phyloP scores from a whole-genome alignment of 352 stramenopile genomes.

The Pythium rishiriense region DNA sequence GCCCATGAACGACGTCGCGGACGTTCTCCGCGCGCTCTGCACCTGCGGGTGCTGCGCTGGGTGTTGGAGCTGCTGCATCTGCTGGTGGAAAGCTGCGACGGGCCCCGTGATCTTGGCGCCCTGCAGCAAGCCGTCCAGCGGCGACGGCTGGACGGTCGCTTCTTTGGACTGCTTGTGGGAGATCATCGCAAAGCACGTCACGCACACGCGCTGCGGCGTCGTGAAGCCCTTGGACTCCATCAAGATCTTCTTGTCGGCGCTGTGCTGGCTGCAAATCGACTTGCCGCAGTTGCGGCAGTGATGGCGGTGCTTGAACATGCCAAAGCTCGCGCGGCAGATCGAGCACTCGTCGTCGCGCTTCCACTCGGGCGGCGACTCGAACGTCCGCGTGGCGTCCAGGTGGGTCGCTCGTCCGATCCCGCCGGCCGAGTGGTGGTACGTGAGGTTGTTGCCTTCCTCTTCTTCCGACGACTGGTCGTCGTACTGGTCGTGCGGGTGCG shows the following conservation, averaged over 20 bases:
- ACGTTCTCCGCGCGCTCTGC: constrained; percentile 5
- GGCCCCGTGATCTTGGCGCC: constrained; percentile 29
- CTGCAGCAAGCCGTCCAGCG: constrained; percentile 20
- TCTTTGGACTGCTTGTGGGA: constrained; percentile 39
- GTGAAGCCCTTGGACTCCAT: constrained; percentile 75
- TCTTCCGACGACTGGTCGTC: constrained; percentile 27
- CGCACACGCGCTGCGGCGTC: constrained; percentile 74
- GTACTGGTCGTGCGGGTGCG: constrained; percentile 5
- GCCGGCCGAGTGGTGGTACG: background rate
- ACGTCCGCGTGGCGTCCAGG: constrained; percentile 6
- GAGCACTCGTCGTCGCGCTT: constrained; percentile 77
- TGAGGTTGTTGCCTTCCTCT: constrained; percentile 25
- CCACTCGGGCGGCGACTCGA: constrained; percentile 70
- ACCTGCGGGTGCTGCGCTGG: constrained; percentile 21
- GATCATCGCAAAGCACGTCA: constrained; percentile 75
- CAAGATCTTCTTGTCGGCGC: constrained; percentile 75
- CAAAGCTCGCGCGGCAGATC: constrained; percentile 72
- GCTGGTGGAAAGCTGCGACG: constrained; percentile 33
- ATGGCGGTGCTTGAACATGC: constrained; percentile 86
- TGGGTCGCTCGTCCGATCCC: background rate
- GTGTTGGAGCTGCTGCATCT: constrained; percentile 33
- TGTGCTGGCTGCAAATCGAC: constrained; percentile 84
- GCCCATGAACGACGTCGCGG: constrained; percentile 2
- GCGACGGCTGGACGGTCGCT: constrained; percentile 37
- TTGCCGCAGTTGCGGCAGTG: constrained; percentile 88